Conservation (phyloP, 2,329 filamentous ascomycete genomes). For the Fusarium citri region DNA sequence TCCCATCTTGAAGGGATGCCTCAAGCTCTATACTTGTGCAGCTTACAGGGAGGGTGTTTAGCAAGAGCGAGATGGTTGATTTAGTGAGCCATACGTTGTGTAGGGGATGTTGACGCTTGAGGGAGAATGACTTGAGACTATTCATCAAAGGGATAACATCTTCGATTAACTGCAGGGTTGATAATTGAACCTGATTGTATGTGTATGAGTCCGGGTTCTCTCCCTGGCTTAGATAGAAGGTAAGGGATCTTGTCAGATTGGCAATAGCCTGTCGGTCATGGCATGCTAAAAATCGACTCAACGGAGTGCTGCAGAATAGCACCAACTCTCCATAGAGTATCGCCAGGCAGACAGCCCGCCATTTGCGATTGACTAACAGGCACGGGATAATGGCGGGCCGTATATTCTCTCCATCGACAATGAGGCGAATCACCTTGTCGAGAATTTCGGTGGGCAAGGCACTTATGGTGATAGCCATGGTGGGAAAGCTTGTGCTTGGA, state of each 20-base stretch:
- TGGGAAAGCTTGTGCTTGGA: not conserved
- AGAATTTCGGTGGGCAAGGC: not conserved
- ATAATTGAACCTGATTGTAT: accelerated
- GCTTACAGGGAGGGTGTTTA: not conserved
- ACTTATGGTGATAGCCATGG: not conserved
- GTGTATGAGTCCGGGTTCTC: not conserved
- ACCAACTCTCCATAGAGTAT: constrained; percentile 5
- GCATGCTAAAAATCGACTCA: not conserved
- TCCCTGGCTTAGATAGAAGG: not conserved
- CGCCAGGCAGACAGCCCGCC: not conserved
- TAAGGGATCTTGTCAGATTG: not conserved
- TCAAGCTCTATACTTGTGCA: constrained; percentile 8
- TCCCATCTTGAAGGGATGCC: accelerated
- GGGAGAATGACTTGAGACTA: constrained; percentile 1
- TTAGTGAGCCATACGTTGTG: accelerated
- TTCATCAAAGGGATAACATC: not conserved
- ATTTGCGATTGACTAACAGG: not conserved
- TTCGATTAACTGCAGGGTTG: not conserved
- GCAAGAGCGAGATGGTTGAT: not conserved
- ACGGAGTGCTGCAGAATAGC: not conserved
- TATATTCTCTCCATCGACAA: not conserved
- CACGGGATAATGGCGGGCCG: not conserved
- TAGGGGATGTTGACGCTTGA: not conserved
- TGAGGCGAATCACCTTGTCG: not conserved
- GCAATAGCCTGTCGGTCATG: not conserved